Percentiles rank a stretch among this genome's conserved stretches.
phyloP scores from a whole-genome alignment of 495 filamentous ascomycete species.

The Xylaria telfairii region DNA sequence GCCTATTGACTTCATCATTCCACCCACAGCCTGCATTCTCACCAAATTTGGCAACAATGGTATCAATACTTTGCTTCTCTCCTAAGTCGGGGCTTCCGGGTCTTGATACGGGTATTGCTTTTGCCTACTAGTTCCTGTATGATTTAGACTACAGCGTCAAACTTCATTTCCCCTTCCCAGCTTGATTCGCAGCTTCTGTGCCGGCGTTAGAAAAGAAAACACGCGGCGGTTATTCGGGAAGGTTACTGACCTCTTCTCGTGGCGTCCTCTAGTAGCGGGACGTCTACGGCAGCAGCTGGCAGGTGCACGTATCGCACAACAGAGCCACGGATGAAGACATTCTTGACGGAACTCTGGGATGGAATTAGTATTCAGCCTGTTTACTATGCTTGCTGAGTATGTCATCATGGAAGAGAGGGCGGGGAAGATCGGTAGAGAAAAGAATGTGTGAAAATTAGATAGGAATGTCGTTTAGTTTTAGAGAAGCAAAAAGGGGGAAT shows the following conservation, averaged over 20 bases:
- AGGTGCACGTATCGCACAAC: conserved; percentile 96
- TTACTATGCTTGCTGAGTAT: not conserved
- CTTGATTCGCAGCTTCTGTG: conserved; percentile 51
- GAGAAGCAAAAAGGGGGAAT: not conserved
- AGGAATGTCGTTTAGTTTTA: too few species aligned
- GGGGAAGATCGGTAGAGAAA: too few species aligned
- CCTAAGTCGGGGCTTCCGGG: not conserved
- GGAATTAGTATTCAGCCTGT: not conserved
- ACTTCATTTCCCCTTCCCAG: conserved; percentile 50
- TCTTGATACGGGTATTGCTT: not conserved
- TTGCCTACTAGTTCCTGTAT: not conserved
- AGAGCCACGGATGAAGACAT: conserved; percentile 96
- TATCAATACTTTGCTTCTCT: not conserved
- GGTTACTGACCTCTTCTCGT: conserved; percentile 82
- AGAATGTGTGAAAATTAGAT: too few species aligned
- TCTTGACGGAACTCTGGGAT: conserved; percentile 81
- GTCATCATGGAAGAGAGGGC: not conserved
- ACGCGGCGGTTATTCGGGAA: not conserved
- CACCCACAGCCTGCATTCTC: not conserved
- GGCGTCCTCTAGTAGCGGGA: conserved; percentile 91
- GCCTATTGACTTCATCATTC: not conserved
- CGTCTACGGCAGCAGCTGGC: conserved; percentile 85
- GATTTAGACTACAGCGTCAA: not conserved
- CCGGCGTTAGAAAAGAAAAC: conserved; percentile 6
- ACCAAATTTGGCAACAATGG: not conserved